phyloP scores from a whole-genome alignment of 2,329 filamentous ascomycete species.

The Paecilomyces sp. region DNA sequence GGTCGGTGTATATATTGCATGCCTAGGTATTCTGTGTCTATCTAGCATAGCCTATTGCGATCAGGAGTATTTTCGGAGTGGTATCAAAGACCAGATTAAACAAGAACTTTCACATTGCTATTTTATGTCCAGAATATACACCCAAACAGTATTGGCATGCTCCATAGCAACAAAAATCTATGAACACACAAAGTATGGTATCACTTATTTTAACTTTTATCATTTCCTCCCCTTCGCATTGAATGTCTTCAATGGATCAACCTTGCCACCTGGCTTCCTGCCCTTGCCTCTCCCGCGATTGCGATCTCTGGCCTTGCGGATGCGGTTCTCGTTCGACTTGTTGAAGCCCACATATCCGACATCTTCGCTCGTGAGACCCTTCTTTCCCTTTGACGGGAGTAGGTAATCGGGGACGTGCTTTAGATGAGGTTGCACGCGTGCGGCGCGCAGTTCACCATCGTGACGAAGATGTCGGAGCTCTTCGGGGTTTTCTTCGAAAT shows the following conservation, averaged over 20 bases:
- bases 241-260: slow-evolving; percentile 84
- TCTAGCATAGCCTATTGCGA: no score
- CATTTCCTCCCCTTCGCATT: slow-evolving; percentile 50
- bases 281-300: slow-evolving; percentile 38
- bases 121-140: not conserved
- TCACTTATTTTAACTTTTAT: slow-evolving; percentile 10
- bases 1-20: not conserved
- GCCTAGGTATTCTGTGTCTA: not conserved
- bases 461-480: slow-evolving; percentile 83
- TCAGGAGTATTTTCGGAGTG: not conserved
- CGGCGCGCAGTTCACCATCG: slow-evolving; percentile 78
- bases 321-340: slow-evolving; percentile 44
- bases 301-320: slow-evolving; percentile 42
- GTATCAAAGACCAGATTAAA: not conserved
- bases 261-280: slow-evolving; percentile 52
- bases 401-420: slow-evolving; percentile 94
- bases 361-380: slow-evolving; percentile 57
- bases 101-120: not conserved
- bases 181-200: slow-evolving; percentile 9
- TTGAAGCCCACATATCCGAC: slow-evolving; percentile 68
- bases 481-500: slow-evolving; percentile 94
- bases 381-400: slow-evolving; percentile 68
- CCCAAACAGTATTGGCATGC: not conserved
- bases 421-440: slow-evolving; percentile 78
- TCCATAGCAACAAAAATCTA: not conserved